Evolutionary conservation across 2,329 filamentous ascomycete species (phyloP).

Genomic region (Massarina eburnea): DNA sequence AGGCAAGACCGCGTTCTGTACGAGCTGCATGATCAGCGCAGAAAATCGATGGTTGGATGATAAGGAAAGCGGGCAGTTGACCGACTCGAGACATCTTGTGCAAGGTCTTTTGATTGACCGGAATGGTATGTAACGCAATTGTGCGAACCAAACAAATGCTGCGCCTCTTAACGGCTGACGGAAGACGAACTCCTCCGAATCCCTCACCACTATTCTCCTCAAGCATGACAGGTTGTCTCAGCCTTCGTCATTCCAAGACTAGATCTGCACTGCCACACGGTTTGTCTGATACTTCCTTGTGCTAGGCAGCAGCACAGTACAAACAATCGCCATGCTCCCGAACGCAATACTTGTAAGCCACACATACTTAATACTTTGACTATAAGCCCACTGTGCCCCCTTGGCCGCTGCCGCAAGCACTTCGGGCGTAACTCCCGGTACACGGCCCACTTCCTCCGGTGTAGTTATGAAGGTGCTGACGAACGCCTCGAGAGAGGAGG

Average conservation of each 20-base stretch:
- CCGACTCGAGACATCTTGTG: no score
- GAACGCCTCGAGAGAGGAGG: slow-evolving; percentile 38
- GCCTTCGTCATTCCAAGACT: background rate
- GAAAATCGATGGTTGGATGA: background rate
- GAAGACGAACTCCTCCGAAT: no score
- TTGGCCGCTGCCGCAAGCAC: slow-evolving; percentile 29
- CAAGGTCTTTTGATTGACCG: no score
- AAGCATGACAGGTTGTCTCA: no score
- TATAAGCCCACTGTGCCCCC: slow-evolving; percentile 33
- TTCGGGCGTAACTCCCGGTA: slow-evolving; percentile 28
- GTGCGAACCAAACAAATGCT: no score
- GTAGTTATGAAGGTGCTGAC: slow-evolving; percentile 34
- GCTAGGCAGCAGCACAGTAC: slow-evolving; percentile 31
- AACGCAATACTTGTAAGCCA: slow-evolving; percentile 37
- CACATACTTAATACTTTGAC: slow-evolving; percentile 35
- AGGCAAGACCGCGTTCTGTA: background rate
- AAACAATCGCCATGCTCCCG: slow-evolving; percentile 32
- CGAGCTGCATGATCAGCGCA: background rate
- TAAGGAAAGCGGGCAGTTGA: background rate
- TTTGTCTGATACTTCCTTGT: slow-evolving; percentile 39
- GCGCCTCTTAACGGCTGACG: no score
- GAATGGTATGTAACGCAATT: no score
- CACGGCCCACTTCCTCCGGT: slow-evolving; percentile 17
- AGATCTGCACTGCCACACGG: slow-evolving; percentile 34
- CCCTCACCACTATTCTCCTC: no score